Base-by-base conservation (phyloP, 2,329 filamentous ascomycete species). In the Colletotrichum echinochloae region DNA sequence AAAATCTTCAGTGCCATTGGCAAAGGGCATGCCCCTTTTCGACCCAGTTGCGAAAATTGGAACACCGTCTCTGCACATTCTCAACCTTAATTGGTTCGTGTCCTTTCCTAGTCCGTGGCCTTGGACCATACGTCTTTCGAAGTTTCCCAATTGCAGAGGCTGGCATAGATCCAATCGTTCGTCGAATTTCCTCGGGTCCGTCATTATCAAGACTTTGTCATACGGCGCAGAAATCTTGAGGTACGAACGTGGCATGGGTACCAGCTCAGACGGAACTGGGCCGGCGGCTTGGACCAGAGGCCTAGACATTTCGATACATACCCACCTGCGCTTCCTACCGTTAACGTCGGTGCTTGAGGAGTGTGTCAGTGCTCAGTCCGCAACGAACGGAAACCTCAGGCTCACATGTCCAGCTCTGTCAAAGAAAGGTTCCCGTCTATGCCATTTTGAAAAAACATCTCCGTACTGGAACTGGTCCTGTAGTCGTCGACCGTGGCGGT, bases 361-460 rank as follows among this genome's bases (percentile, higher is more conserved):
- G 3, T 35, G 9, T 16, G 23, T 68, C 33, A 54, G 28, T 18
- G 5, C 35, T n/a, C 33, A 18, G 20, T 20, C 46, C 20, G n/a
- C 44, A 7, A 49, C 20, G 12, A 60, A 48, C 11, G 37, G 46
- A 39, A 12, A 23, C 14, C 0, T 18, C 20, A n/a, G 12, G 60
- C 71, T 61, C 26, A 69, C 71, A 73, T 68, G n/a, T 69, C 46
- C 11, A 73, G 16, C 16, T 73, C 71, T 28, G 51, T 18, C 54
- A 69, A n/a, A 20, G 39, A 65, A 12, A 73, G 49, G 8, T 6
- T 54, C 6, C 62, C 46, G 23, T 62, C 41, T 12, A 39, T 14
- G 14, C 49, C 51, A 46, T 48, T 16, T n/a, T 26, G n/a, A 26
- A 72, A 54, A 26, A 28, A 65, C 35, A 65, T 66, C 18, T 60